Percentiles rank a stretch among this genome's conserved stretches.
These are phyloP conservation scores for Cercospora brassicicola DNA, from an alignment of 2,329 filamentous ascomycete genomes.

Conservation along the genomic window DNA sequence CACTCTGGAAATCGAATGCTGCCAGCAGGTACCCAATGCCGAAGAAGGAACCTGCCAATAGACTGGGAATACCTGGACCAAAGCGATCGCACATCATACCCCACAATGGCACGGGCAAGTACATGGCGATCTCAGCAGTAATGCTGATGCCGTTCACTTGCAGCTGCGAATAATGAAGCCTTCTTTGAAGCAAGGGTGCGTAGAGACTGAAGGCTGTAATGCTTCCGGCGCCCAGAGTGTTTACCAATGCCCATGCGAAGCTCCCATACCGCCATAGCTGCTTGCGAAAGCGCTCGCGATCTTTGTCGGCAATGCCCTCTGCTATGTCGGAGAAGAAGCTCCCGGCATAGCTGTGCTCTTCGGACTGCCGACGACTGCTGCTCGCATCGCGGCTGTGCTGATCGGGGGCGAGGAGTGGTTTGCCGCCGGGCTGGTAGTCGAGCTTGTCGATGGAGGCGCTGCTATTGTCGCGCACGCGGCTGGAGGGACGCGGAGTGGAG, in stretches of 20 bases:
- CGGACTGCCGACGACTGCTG: slow-evolving; percentile 32
- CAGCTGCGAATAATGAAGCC: slow-evolving; percentile 83
- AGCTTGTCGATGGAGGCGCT: slow-evolving; percentile 50
- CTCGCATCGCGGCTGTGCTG: slow-evolving; percentile 34
- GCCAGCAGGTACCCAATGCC: slow-evolving; percentile 80
- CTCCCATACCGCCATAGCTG: slow-evolving; percentile 56
- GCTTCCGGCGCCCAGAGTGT: slow-evolving; percentile 79
- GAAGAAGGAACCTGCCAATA: slow-evolving; percentile 72
- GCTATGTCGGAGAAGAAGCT: slow-evolving; percentile 62
- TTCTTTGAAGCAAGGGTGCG: slow-evolving; percentile 82
- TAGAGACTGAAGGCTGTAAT: slow-evolving; percentile 94
- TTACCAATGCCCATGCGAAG: slow-evolving; percentile 62
- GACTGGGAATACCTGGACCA: slow-evolving; percentile 73
- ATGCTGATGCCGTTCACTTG: slow-evolving; percentile 91
- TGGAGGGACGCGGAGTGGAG: slow-evolving; percentile 23
- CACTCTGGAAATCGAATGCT: slow-evolving; percentile 70
- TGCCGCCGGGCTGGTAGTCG: slow-evolving; percentile 47
- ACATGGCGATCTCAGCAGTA: slow-evolving; percentile 81
- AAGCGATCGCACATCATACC: slow-evolving; percentile 90
- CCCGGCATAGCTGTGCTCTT: slow-evolving; percentile 50
- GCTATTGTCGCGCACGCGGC: slow-evolving; percentile 24
- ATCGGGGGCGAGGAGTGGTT: slow-evolving; percentile 45
- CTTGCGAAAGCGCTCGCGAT: slow-evolving; percentile 56
- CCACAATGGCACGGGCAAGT: slow-evolving; percentile 85
- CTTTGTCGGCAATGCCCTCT: slow-evolving; percentile 59